phyloP scores from a whole-genome alignment of 2,329 filamentous ascomycete genomes.

The Arthrobotrys entomopaga region DNA sequence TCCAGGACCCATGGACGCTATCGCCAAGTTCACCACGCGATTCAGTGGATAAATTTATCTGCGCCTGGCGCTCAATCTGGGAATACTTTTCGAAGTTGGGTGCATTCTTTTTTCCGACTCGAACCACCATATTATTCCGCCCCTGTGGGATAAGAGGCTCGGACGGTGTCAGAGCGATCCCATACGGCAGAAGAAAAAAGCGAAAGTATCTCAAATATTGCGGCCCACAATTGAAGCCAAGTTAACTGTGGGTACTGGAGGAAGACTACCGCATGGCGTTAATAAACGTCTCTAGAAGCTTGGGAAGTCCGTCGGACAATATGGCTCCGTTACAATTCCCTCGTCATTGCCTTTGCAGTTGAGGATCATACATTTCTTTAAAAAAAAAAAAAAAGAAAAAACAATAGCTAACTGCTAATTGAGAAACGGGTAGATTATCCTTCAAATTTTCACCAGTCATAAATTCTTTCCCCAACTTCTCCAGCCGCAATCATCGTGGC shows the following conservation, averaged over 20 bases:
- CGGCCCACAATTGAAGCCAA: constrained; percentile 13
- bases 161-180: background rate
- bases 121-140: constrained; percentile 18
- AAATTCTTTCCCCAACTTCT: background rate
- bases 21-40: constrained; percentile 30
- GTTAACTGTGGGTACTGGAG: constrained; percentile 1
- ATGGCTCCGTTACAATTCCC: constrained; percentile 32
- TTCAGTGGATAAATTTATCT: constrained; percentile 36
- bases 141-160: too few species aligned
- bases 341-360: constrained; percentile 3
- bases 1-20: constrained; percentile 16
- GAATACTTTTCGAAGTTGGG: constrained; percentile 29
- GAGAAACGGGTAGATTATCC: constrained; percentile 31
- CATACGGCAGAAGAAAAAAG: constrained; percentile 29
- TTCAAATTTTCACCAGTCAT: constrained; percentile 22
- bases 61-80: constrained; percentile 22
- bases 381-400: too few species aligned
- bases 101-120: constrained; percentile 28
- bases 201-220: background rate
- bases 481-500: constrained; percentile 28
- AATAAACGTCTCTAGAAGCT: constrained; percentile 2
- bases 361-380: constrained; percentile 11
- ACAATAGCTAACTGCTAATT: constrained; percentile 2
- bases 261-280: constrained; percentile 23
- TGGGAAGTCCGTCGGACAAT: constrained; percentile 34